A percentile compares a stretch with the other conserved stretches of the same genome.
phyloP scores from a whole-genome alignment of 768 basidiomycete species.

The Hygrocybe punicea region DNA sequence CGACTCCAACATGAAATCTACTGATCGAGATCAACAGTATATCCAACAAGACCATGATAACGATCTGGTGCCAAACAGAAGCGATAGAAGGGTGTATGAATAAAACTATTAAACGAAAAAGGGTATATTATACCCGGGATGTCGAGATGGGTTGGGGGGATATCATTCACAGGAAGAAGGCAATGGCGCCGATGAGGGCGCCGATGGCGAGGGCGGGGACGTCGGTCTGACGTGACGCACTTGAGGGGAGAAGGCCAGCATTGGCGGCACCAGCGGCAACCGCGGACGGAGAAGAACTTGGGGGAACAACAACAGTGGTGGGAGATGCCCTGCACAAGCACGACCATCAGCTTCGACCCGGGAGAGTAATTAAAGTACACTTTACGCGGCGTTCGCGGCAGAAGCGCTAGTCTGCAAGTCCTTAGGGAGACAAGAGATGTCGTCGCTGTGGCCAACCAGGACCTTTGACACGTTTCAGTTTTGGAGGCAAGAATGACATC shows the following conservation, averaged over 20 bases:
- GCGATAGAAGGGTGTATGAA: not conserved
- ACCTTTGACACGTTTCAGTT: constrained; percentile 28
- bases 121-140: constrained; percentile 5
- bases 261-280: constrained; percentile 26
- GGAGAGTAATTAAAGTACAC: not conserved
- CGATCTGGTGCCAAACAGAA: not conserved
- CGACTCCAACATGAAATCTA: not conserved
- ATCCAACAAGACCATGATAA: not conserved
- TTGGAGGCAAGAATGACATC: not conserved
- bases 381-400: constrained; percentile 3
- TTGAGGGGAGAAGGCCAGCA: constrained; percentile 39
- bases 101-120: not conserved
- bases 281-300: constrained; percentile 10
- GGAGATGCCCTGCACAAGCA: constrained; percentile 11
- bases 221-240: constrained; percentile 40
- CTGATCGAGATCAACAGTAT: constrained; percentile 6
- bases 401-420: constrained; percentile 6
- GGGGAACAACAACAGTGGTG: constrained; percentile 3
- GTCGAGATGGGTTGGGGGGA: constrained; percentile 7
- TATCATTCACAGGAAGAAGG: constrained; percentile 29
- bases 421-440: constrained; percentile 38
- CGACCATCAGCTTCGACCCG: not conserved
- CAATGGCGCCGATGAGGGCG: constrained; percentile 40
- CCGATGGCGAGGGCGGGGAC: constrained; percentile 41
- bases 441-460: constrained; percentile 36